phyloP scores from a whole-genome alignment of 129 eudicot species.

The Cynara cardunculus region DNA sequence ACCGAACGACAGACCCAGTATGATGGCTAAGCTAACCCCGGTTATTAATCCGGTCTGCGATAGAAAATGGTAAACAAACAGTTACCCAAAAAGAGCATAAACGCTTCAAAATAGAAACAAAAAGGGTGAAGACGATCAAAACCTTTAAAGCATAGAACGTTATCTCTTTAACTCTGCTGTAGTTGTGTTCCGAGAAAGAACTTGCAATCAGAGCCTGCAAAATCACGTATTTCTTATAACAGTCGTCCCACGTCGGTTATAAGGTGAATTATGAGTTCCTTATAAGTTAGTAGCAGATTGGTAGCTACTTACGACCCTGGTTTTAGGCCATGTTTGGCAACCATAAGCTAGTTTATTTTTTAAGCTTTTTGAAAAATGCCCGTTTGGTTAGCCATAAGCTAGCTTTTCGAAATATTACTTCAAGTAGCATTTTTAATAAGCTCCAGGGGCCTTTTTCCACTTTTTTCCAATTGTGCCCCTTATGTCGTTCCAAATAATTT shows the following conservation, averaged over 20 bases:
- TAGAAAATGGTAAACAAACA: neutral
- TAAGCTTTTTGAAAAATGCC: no score
- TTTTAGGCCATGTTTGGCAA: no score
- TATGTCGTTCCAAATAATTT: no score
- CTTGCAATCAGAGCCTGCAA: conserved; percentile 61
- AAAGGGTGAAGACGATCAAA: neutral
- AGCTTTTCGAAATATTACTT: no score
- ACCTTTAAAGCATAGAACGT: conserved; percentile 55
- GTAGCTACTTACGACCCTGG: no score
- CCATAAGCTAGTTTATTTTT: no score
- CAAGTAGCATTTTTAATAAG: no score
- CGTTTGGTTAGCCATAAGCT: neutral
- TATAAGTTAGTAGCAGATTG: no score
- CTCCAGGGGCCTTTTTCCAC: no score
- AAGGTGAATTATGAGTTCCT: no score
- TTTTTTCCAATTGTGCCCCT: no score
- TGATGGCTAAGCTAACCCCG: conserved; percentile 52
- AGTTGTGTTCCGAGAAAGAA: conserved; percentile 50
- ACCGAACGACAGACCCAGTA: conserved; percentile 53
- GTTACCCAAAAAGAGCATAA: neutral
- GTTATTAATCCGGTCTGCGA: conserved; percentile 57
- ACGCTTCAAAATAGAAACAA: neutral
- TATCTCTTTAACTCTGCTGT: conserved; percentile 57
- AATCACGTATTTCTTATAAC: neutral
- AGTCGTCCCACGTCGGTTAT: neutral